These are phyloP conservation scores for Durotheca rogersii DNA, from an alignment of 495 filamentous ascomycete genomes.

Conservation along the genomic window DNA sequence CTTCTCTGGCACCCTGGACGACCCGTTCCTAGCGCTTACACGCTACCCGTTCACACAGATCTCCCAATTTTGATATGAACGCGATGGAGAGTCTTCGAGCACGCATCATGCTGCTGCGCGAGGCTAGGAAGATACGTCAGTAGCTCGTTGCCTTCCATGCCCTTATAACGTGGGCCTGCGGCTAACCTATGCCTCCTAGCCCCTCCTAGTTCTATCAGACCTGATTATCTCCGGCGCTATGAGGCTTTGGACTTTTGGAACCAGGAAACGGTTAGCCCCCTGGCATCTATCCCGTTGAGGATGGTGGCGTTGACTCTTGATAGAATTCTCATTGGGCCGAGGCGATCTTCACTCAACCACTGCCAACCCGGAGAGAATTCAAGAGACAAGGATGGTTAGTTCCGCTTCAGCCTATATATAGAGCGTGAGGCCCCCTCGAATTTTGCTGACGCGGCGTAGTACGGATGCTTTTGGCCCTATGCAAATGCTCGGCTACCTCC, in stretches of 20 bases:
- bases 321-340: conserved; percentile 54
- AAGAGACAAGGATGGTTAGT: conserved; percentile 45
- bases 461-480: conserved; percentile 44
- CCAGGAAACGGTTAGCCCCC: conserved; percentile 33
- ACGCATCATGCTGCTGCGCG: conserved; percentile 48
- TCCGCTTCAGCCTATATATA: not conserved
- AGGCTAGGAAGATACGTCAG: conserved; percentile 47
- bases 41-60: conserved; percentile 36
- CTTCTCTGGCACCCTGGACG: not conserved
- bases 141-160: not conserved
- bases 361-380: conserved; percentile 51
- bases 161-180: not conserved
- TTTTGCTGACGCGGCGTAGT: conserved; percentile 29
- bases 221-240: conserved; percentile 32
- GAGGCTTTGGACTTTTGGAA: conserved; percentile 36
- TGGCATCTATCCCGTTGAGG: not conserved
- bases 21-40: conserved; percentile 11
- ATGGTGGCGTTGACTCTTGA: not conserved
- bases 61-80: conserved; percentile 54
- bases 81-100: conserved; percentile 49
- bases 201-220: conserved; percentile 33
- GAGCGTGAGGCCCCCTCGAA: not conserved
- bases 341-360: conserved; percentile 55
- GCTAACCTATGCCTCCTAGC: conserved; percentile 18
- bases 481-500: conserved; percentile 32